Conservation (phyloP, 805 yeast genomes). For the Ogataea pignaliae region DNA sequence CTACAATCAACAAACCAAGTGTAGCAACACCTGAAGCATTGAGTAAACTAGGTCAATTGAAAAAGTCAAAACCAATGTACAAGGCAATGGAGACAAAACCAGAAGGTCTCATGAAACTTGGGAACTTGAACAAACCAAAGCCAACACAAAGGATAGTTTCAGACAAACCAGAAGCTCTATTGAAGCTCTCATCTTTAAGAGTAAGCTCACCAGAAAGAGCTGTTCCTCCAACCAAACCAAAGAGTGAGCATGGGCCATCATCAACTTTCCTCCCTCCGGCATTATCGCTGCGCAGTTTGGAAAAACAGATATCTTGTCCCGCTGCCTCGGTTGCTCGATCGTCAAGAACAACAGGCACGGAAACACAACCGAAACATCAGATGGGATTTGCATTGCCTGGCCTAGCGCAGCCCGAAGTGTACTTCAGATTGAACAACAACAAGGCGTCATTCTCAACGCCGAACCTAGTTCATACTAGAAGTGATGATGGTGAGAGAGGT, state of each 20-base stretch:
- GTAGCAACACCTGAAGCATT: conserved; percentile 27
- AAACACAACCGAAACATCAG: conserved; percentile 2
- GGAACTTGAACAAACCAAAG: conserved; percentile 14
- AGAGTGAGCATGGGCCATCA: not conserved
- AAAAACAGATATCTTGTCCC: too few relatives aligned
- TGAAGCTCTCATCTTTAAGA: conserved; percentile 11
- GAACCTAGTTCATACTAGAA: not conserved
- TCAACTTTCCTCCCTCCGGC: too few relatives aligned
- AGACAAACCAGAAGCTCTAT: conserved; percentile 26
- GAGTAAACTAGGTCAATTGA: conserved; percentile 13
- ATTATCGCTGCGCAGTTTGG: too few relatives aligned
- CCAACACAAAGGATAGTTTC: conserved; percentile 14
- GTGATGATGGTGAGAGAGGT: too few relatives aligned
- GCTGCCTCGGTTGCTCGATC: too few relatives aligned
- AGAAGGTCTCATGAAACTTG: conserved; percentile 20
- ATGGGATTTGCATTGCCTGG: conserved; percentile 21
- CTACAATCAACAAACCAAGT: conserved; percentile 9
- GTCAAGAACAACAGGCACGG: conserved; percentile 5
- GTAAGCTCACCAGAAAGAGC: conserved; percentile 3
- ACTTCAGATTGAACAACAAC: conserved; percentile 25
- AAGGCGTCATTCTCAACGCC: conserved; percentile 27
- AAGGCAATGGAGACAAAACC: conserved; percentile 18
- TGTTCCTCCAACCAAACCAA: not conserved
- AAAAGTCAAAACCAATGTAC: conserved; percentile 13
- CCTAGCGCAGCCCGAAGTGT: conserved; percentile 13